Evolutionary conservation across 208 protist species (phyloP), one percentile per base, ranked within the genome.

Genomic region (Wallacemonas sp.): DNA sequence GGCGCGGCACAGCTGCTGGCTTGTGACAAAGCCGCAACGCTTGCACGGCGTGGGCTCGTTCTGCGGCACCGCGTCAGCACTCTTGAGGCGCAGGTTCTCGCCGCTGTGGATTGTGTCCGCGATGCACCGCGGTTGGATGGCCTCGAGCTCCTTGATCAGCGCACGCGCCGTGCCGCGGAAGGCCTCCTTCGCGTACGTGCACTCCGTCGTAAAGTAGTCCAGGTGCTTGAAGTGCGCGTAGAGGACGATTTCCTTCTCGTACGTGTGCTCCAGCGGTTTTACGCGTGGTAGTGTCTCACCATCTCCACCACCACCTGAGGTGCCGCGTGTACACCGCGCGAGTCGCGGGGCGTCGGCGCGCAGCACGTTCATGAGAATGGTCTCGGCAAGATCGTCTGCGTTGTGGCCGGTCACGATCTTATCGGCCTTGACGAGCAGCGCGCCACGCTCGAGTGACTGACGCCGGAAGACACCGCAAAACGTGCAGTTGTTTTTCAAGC

Each of bases 161-260:
- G 84, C 84, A 6, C 98, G 90, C 26, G 90, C 95, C 61, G 88
- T 87, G 36, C 96, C 96, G n/a, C 98, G 83, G 68, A 98, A 99
- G 6, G 98, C 97, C 64, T 98, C 97, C 26, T 96, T 96, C 14
- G 94, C 88, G 69, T 99, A 99, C 2, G 92, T 97, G 82, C 97
- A 99, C 75, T 99, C 98, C 2, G 97, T 99, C 1, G 92, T 96
- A 69, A 99, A 99, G 85, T 99, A 99, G 74, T 98, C 94, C 12
- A 99, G 85, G 64, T 98, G 86, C 63, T 98, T 98, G 54, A 98
- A 98, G 76, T 98, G 95, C 2, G 98, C 98, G 70, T 99, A 99
- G 60, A 99, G 82, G 9, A 99, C 98, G 70, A 99, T 99, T 57
- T 99, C 98, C 77, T 99, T 98, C 71, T 99, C 90, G 74, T 98